Base-by-base conservation (phyloP, 2,329 filamentous ascomycete genomes). In the Colletotrichum salicis region DNA sequence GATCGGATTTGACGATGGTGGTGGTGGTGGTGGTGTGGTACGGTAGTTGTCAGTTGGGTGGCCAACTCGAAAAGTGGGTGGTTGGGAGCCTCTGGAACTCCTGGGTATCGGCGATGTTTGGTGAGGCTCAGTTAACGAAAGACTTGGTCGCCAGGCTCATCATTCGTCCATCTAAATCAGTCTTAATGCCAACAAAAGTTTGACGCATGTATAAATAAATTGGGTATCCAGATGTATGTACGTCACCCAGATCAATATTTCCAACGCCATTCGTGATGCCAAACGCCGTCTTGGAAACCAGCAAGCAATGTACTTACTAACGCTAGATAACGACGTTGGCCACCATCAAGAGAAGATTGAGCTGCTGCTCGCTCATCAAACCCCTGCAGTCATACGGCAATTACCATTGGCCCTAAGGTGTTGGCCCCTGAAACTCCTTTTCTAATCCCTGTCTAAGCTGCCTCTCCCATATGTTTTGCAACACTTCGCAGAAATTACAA, bases 271-370 rank as follows among this genome's bases (percentile, higher is more conserved):
- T 48, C 31, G n/a, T 31, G 55, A 41, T 64, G 55, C 48, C 35
- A 12, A 12, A n/a, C 27, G 22, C 19, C 5, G 24, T 24, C 35
- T 35, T 3, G 29, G 13, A 60, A 59, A 37, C 15, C 51, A 51
- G 24, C 64, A 24, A 19, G 37, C 19, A 31, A 73, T 60, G 72
- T 73, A 73, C 60, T 31, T 71, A 31, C 58, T 79, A 80, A 64
- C 79, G 75, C 15, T 31, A 27, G n/a, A 75, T 79, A 76, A 79
- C 76, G 61, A 41, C 51, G 37, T 70, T 65, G 41, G 69, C 76
- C 71, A 70, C 45, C 55, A 29, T 67, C 48, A 31, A 55, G 73
- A 75, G 71, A 57, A 24, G 63, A 63, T 56, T 15, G 37, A 69
- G 72, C 70, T 71, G 58, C 45, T 57, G 37, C 29, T 69, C 62